A percentile compares a stretch with the other conserved stretches of the same genome.
Evolutionary conservation across 345 rosid species (phyloP).

Genomic region (sweet orange (Citrus sinensis)): DVS_A1.0 CM039165.1:29323001-29323500

Average conservation of each 20-base stretch:
- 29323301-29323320: slow-evolving; percentile 88
- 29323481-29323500: slow-evolving; percentile 45
- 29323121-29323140: background rate
- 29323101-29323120: slow-evolving; percentile 59
- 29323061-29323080: slow-evolving; percentile 26
- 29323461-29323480: slow-evolving; percentile 60
- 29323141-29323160: slow-evolving; percentile 46
- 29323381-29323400: slow-evolving; percentile 91
- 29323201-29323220: slow-evolving; percentile 78
- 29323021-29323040: slow-evolving; percentile 73
- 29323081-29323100: slow-evolving; percentile 51
- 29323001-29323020: slow-evolving; percentile 53
- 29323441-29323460: slow-evolving; percentile 65
- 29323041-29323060: slow-evolving; percentile 39
- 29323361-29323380: slow-evolving; percentile 65
- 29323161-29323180: slow-evolving; percentile 64
- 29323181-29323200: slow-evolving; percentile 51
- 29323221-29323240: slow-evolving; percentile 65
- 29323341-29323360: slow-evolving; percentile 40
- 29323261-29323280: slow-evolving; percentile 89
- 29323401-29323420: slow-evolving; percentile 89
- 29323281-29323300: slow-evolving; percentile 92
- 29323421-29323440: slow-evolving; percentile 85
- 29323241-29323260: slow-evolving; percentile 53
- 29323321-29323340: slow-evolving; percentile 58